Evolutionary conservation across 345 rosid species (phyloP), one percentile per base, ranked within the genome.

Genomic region (Barbarea vulgaris): DNA sequence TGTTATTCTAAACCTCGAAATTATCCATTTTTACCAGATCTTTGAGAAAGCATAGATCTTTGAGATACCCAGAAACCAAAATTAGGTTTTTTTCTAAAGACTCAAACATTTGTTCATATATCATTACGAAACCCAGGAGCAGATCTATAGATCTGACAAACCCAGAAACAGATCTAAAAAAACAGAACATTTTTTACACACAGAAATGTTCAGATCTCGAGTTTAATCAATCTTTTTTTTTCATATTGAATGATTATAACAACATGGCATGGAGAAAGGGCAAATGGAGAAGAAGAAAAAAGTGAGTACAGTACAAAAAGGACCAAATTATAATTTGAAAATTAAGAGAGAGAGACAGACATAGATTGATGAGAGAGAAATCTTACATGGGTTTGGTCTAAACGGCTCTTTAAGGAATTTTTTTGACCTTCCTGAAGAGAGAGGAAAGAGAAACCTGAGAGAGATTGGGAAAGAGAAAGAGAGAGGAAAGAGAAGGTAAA

Each of bases 321-420:
- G 61, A 48, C 25, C 86, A 85, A 57, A 37, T 80, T 81, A 73
- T 81, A 85, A 42, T 81, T 84, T 85, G 80, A 66, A 47, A 30
- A 31, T 9, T 3, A 7, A 76, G 79, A 74, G 81, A 85, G 79
- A 85, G 58, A 75, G 73, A 48, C 48, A 61, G 47, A 33, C 33
- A 71, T 56, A 52, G 79, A 83, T 77, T 77, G 83, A 82, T 81
- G 91, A 84, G 88, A 89, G 90, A 86, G 89, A 87, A 79, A 88
- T 82, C 93, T 89, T 87, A 91, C 97, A 81, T 81, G 77, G 87
- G 84, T 15, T 51, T 17, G 76, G 83, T 81, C 89, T 72, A 85
- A 89, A 91, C 94, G 88, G 84, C 84, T 75, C 91, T 85, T 89
- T 83, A 84, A 89, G 88, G 87, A 89, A 84, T 87, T 86, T 87